These are phyloP conservation scores for Coemansia aciculifera DNA, from an alignment of 192 early-diverging fungal genomes.

Conservation along the genomic window DNA sequence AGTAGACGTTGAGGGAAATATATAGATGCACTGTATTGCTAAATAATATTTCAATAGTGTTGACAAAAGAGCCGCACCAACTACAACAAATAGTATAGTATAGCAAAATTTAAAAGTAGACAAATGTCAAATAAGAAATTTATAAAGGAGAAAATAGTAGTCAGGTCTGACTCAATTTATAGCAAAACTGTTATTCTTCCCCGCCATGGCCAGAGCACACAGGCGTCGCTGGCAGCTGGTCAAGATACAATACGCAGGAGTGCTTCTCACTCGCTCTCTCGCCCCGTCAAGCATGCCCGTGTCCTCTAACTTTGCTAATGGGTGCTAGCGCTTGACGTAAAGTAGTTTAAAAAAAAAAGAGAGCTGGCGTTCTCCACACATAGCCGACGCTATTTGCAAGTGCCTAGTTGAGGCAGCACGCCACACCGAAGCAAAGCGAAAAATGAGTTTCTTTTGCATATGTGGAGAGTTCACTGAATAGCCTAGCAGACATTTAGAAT, in stretches of 20 bases:
- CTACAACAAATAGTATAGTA: not conserved
- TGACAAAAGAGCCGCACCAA: not conserved
- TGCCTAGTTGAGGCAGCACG: conserved; percentile 5
- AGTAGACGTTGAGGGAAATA: not conserved
- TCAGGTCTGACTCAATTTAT: not conserved
- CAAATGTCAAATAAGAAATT: not conserved
- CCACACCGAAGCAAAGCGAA: not conserved
- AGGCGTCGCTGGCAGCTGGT: not conserved
- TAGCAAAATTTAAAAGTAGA: not conserved
- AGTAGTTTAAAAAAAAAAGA: not conserved
- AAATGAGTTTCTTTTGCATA: not conserved
- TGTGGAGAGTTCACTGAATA: not conserved
- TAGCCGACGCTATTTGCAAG: conserved; percentile 7
- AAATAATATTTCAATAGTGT: not conserved
- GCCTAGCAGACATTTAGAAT: not conserved
- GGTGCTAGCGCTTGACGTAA: conserved; percentile 4
- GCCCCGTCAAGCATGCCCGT: not conserved
- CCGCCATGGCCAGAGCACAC: conserved; percentile 2
- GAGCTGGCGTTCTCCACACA: conserved; percentile 11
- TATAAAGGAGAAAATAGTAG: not conserved
- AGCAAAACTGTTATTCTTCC: not conserved
- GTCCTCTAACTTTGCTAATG: not conserved
- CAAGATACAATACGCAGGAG: not conserved
- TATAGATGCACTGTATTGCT: not conserved
- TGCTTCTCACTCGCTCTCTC: not conserved